These are phyloP conservation scores for Cadophora luteo-olivacea DNA, from an alignment of 2,329 filamentous ascomycete genomes.

Conservation along the genomic window DNA sequence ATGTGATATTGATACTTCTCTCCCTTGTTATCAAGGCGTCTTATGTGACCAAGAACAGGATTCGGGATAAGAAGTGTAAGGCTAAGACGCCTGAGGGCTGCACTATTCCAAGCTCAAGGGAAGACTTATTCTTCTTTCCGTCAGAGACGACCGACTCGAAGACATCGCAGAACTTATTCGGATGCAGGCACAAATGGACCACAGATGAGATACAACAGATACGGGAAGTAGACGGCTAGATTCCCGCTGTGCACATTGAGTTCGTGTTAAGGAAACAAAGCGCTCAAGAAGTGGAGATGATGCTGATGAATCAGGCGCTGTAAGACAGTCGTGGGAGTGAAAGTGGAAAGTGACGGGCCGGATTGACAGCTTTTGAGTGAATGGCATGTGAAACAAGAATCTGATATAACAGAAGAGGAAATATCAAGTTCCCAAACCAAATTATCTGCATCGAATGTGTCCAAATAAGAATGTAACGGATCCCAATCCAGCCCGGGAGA, in stretches of 20 bases:
- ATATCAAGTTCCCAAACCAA: too few relatives aligned
- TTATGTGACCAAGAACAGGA: neutral
- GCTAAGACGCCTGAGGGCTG: neutral
- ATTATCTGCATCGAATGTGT: too few relatives aligned
- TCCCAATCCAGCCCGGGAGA: neutral
- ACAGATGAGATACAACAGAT: neutral
- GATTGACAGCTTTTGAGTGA: too few relatives aligned
- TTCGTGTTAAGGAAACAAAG: neutral
- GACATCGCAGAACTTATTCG: neutral
- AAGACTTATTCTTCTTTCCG: neutral
- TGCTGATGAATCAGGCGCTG: neutral
- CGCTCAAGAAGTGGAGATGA: neutral
- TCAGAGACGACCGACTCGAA: too few relatives aligned
- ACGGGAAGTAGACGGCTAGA: neutral
- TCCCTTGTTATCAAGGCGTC: neutral
- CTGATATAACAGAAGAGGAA: too few relatives aligned
- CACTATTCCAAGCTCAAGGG: too few relatives aligned
- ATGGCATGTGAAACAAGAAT: too few relatives aligned
- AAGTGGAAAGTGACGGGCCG: neutral
- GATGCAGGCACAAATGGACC: neutral
- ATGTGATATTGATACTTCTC: neutral
- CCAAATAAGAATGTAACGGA: conserved; percentile 1
- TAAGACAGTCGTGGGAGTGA: neutral
- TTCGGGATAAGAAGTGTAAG: neutral
- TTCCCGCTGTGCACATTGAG: neutral